These are phyloP conservation scores for Samsoniella hepiali DNA, from an alignment of 2,329 filamentous ascomycete genomes.

Conservation along the genomic window DNA sequence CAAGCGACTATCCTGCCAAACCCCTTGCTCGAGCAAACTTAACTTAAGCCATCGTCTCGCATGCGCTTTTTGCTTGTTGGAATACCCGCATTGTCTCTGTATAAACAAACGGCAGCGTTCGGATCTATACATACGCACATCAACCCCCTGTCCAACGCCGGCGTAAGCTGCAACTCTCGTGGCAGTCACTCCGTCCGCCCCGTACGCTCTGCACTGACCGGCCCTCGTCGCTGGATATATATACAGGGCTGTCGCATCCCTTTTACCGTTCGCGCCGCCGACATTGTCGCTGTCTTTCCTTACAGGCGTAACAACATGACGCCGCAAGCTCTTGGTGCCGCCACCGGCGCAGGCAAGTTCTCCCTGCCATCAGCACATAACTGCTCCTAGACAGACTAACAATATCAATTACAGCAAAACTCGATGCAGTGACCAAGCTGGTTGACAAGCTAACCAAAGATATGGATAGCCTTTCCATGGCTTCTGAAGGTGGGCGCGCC, in stretches of 20 bases:
- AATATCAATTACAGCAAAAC: slow-evolving; percentile 51
- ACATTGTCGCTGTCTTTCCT: not conserved
- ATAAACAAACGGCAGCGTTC: not conserved
- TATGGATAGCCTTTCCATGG: slow-evolving; percentile 55
- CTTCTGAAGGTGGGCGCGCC: slow-evolving; percentile 53
- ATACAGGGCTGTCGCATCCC: not conserved
- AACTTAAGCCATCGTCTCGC: not conserved
- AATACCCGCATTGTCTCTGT: not conserved
- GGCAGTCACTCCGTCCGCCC: not conserved
- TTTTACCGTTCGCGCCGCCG: not conserved
- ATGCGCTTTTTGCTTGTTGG: not conserved
- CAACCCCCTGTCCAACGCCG: not conserved
- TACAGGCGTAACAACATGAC: slow-evolving; percentile 22
- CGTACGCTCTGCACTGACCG: not conserved
- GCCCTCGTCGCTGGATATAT: not conserved
- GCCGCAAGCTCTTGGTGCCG: slow-evolving; percentile 27
- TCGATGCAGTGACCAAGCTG: slow-evolving; percentile 63
- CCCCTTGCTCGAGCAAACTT: not conserved
- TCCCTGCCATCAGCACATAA: not conserved
- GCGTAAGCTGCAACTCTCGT: not conserved
- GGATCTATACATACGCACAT: not conserved
- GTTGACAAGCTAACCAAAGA: slow-evolving; percentile 61
- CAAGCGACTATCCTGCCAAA: not conserved
- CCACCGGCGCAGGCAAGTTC: slow-evolving; percentile 43
- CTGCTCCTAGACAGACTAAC: not conserved